Conservation (phyloP, 2,329 filamentous ascomycete genomes). For the Arthrobotrys musiformis region DNA sequence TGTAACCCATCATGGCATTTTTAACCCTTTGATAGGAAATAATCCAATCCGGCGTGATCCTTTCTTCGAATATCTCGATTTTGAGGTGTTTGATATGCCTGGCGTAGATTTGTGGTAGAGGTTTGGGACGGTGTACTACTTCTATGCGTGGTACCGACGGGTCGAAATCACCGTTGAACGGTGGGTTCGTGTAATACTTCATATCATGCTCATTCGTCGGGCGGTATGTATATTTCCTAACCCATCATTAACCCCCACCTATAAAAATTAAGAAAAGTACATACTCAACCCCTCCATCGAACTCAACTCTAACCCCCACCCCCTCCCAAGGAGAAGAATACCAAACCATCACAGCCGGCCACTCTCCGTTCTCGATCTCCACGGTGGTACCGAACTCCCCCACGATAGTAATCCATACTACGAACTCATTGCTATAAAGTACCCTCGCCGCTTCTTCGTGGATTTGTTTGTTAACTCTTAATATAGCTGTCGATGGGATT, state of each 20-base stretch:
- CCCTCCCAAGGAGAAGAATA: background rate
- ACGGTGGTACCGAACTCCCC: background rate
- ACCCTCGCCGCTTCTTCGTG: conserved; percentile 12
- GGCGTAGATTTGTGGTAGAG: background rate
- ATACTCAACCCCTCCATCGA: background rate
- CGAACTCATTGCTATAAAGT: conserved; percentile 16
- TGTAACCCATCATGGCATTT: background rate
- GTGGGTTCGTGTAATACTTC: background rate
- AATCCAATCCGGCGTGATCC: background rate
- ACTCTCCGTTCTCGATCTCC: background rate
- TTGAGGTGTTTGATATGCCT: background rate
- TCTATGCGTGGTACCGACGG: background rate
- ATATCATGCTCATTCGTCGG: background rate
- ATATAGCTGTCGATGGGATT: background rate
- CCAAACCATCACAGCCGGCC: background rate
- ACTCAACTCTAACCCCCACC: background rate
- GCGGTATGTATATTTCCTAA: background rate
- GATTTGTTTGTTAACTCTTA: conserved; percentile 6
- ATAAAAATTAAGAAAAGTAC: background rate
- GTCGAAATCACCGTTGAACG: background rate
- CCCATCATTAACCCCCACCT: background rate
- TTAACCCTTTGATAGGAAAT: too few species aligned
- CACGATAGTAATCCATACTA: background rate
- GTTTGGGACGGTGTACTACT: too few species aligned
- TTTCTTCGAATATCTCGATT: background rate